Base-by-base conservation (phyloP, 1,139 yeast species). In the Suhomyces chickasaworum region DNA sequence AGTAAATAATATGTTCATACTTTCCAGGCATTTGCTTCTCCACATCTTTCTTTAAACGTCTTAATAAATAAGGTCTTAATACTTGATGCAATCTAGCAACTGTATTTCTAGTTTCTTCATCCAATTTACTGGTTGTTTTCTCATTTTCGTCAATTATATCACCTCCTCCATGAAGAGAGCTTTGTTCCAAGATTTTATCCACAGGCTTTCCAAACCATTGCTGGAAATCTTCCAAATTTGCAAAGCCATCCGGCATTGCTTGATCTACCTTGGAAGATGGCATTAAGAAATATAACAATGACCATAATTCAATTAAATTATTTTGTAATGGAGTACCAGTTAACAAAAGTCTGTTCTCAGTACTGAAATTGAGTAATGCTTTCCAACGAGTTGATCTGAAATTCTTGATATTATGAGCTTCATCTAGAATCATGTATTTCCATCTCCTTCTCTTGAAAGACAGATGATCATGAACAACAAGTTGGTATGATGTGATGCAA, bases 21-120 rank as follows among this genome's bases (percentile, higher is more conserved):
- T 95, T 95, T 1, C 89, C 97, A 1, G 99, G 99, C 99, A 95
- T 93, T 66, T 95, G 99, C 63, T 93, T 89, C 59, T 95, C 99
- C 12, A 95, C 99, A 65, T 95, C 99, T 22, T 89, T 90, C 63
- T 95, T 95, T 59, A 95, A 77, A 53, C 99, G 83, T 61, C 99
- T 82, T 49, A 95, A 71, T 40, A 95, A 71, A 59, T 93, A 95
- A 0, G 99, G 99, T 51, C 99, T 78, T 56, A 95, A 72, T 17
- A 95, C 96, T 62, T 89, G 96, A 66, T 95, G 99, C 46, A 95
- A 74, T 59, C 95, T 86, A 7, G 89, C 75, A 20, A 95, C 96
- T 0, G 98, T 91, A 51, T 83, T 81, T 51, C 80, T 80, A 0
- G 98, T 89, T 60, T 93, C 99, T 37, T 73, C 77, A 47, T 75